Base-by-base conservation (phyloP, 2,329 filamentous ascomycete genomes). In the Ophiostoma sp. region DNA sequence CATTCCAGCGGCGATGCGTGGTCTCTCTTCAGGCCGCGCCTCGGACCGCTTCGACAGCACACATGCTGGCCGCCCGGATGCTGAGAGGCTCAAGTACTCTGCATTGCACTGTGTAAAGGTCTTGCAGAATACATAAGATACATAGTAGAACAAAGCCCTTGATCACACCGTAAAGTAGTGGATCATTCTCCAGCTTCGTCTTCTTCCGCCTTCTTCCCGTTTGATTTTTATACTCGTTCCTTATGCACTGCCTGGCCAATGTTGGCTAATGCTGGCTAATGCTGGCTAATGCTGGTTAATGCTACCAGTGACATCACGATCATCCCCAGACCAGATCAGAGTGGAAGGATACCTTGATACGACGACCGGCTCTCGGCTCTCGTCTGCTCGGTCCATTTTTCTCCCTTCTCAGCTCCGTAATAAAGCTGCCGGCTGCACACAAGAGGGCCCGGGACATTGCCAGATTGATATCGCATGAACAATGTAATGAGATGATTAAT, bases 241-340 rank as follows among this genome's bases (percentile, higher is more conserved):
- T 69, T 23, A 39, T 39, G 33, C 27, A 35, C 23, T 64, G 13
- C 5, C 17, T 57, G 52, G 23, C 69, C 27, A 48, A 60, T 36
- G 35, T 17, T 33, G 39, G 39, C 39, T 41, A 41, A 11, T 41
- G 36, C 39, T 41, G 39, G 39, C 39, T 41, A 41, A 41, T n/a
- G n/a, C n/a, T 41, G 35, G 35, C 35, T 36, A 36, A 4, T 36
- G 8, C 15, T 57, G 52, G 33, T 67, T 36, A 60, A 67, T 54
- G 35, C 23, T 35, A 62, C 31, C 41, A 65, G 70, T 71, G 70
- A 71, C 70, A 71, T 71, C 70, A 71, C 70, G 67, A 71, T 71
- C 70, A 36, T 39, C 67, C 31, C 31, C 6, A 23, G 31, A 57
- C n/a, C n/a, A 57, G 52, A 4, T n/a, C n/a, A n/a, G 23, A 57